Evolutionary conservation across 2,329 filamentous ascomycete genomes (phyloP).

Genomic region (Colletotrichum ledebouriae): DNA sequence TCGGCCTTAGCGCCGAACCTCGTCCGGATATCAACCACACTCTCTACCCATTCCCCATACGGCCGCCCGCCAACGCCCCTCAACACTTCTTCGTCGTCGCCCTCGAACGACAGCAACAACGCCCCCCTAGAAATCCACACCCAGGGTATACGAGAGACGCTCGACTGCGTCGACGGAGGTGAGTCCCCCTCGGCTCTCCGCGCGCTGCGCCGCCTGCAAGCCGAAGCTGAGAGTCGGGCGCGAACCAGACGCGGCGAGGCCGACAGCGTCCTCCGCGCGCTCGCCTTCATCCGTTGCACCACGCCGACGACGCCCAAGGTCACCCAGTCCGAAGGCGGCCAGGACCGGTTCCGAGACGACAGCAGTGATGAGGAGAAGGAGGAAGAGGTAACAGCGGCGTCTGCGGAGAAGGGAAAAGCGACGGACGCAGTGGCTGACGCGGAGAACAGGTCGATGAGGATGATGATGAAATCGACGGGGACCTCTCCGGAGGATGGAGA

Average conservation of each 20-base stretch:
- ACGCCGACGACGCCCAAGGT: background rate
- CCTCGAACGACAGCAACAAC: background rate
- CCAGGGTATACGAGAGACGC: slow-evolving; percentile 13
- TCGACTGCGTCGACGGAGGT: slow-evolving; percentile 6
- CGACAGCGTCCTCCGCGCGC: background rate
- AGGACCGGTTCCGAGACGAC: slow-evolving; percentile 5
- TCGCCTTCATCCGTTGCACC: background rate
- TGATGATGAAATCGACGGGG: background rate
- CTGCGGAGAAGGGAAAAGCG: background rate
- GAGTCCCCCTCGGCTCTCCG: background rate
- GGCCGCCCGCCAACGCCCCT: background rate
- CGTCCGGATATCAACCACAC: background rate
- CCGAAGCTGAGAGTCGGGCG: slow-evolving; percentile 2
- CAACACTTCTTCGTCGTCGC: background rate
- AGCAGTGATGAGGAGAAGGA: background rate
- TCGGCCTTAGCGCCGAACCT: background rate
- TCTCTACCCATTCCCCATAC: background rate
- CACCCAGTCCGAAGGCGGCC: slow-evolving; percentile 5
- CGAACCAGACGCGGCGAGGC: background rate
- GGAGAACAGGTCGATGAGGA: background rate
- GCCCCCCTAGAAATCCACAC: background rate
- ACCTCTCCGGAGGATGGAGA: background rate
- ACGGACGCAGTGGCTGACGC: background rate
- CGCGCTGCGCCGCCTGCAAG: slow-evolving; percentile 13
- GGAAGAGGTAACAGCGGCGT: slow-evolving; percentile 3